Evolutionary conservation across 2,329 filamentous ascomycete genomes (phyloP), one percentile per base, ranked within the genome.

Genomic region (Alternaria arborescens): DNA sequence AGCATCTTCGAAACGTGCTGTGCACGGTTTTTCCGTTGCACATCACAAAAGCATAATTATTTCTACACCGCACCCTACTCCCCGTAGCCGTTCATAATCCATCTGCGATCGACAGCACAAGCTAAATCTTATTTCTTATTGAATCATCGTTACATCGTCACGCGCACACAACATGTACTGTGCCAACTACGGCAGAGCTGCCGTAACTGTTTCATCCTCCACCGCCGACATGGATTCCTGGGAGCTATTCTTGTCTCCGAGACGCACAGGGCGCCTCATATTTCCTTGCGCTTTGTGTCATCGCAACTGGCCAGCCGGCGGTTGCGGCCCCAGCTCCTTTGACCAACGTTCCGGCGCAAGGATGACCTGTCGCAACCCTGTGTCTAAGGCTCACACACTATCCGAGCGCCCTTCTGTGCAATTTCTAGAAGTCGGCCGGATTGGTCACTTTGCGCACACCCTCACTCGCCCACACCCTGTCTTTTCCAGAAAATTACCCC

Each of bases 401-500:
- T 62, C 71, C 72, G 67, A 74, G 74, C 73, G 70, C 65, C 70
- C 71, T 76, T 72, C 76, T 54, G 61, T 58, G 65, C 67, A 77
- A 77, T 78, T 76, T 76, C 73, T 73, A 74, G 71, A 77, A 78
- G 68, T 60, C 58, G 61, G 64, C 60, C 58, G 65, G 57, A 66
- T 67, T 60, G 62, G 48, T 48, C 55, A 56, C 58, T n/a, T 61
- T 68, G 61, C 70, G 62, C 61, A 62, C 71, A 67, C 67, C 67
- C 55, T 67, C 66, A 71, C 67, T 69, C 69, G 61, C 66, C 63
- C 59, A 67, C 66, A 71, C 65, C 65, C 71, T 71, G 69, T 67
- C 68, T 71, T 73, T 79, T 78, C 76, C 66, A 73, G 76, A 79
- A 78, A 66, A 70, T 67, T 77, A 61, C 75, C 71, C 73, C 75